Conservation (phyloP, 2,329 filamentous ascomycete genomes). For the Cladosporium austrohemisphaericum region DNA sequence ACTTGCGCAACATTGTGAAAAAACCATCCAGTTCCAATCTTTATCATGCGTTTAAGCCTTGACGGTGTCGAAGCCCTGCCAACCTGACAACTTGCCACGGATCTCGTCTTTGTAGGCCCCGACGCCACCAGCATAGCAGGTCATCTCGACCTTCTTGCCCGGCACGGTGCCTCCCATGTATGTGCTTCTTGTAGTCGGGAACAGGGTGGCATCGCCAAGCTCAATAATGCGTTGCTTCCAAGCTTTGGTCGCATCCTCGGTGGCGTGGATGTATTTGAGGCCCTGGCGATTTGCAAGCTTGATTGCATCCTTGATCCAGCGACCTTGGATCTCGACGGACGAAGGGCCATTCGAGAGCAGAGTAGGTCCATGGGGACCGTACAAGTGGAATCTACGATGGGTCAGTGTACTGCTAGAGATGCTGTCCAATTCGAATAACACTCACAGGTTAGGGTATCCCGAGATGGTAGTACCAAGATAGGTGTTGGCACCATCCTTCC, state of each 20-base stretch:
- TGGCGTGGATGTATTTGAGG: conserved; percentile 31
- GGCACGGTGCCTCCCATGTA: conserved; percentile 29
- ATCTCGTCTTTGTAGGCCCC: conserved; percentile 29
- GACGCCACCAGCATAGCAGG: conserved; percentile 29
- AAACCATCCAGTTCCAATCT: background rate
- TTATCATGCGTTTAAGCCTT: conserved; percentile 17
- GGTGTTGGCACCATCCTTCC: conserved; percentile 42
- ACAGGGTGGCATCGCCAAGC: conserved; percentile 25
- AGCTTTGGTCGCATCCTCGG: conserved; percentile 26
- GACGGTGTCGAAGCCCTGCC: conserved; percentile 26
- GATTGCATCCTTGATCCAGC: conserved; percentile 35
- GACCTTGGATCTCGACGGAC: conserved; percentile 40
- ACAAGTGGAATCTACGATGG: conserved; percentile 24
- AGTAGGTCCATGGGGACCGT: conserved; percentile 43
- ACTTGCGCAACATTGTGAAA: too few species aligned
- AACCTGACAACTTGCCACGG: conserved; percentile 23
- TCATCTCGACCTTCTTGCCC: conserved; percentile 28
- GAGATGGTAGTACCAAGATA: conserved; percentile 43
- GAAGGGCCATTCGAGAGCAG: conserved; percentile 43
- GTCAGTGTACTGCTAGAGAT: background rate
- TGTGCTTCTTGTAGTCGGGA: conserved; percentile 30
- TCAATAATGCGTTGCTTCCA: conserved; percentile 32
- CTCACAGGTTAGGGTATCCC: conserved; percentile 44
- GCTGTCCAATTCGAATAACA: too few species aligned
- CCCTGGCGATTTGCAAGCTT: conserved; percentile 24